Base-by-base conservation (phyloP, 768 basidiomycete genomes). In the Suillus tomentosus region DNA sequence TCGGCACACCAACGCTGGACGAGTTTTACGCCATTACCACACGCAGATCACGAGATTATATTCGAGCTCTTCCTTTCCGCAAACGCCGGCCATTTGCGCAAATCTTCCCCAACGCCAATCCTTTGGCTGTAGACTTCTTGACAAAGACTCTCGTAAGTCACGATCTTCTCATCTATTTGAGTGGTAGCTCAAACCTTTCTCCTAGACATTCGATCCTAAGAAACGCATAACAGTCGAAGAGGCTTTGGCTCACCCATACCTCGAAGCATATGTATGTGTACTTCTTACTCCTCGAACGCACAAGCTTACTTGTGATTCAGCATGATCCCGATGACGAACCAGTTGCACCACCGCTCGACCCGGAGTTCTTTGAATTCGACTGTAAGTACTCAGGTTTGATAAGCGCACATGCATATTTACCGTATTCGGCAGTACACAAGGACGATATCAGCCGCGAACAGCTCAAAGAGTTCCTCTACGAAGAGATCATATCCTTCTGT, bases 241-340 rank as follows among this genome's bases (percentile, higher is more conserved):
- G 64, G 95, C 95, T 7, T 81, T 99, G 40, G 89, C 90, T n/a
- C 96, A 98, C 71, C 95, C 96, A 7, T 96, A 96, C 72, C 84
- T 96, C 14, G 94, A 95, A 75, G 92, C 95, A 75, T 96, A 97
- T 73, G 91, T 92, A 71, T 53, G 89, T 68, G 22, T 62, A 55
- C 34, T 57, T 53, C 43, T 42, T 58, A 42, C 40, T 62, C 42
- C 31, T 54, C 62, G 42, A 43, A 61, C 17, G 10, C 27, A 27
- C n/a, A 56, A 48, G 36, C 67, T 69, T 13, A 72, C 53, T 11
- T 64, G 3, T 17, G 60, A 34, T 56, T 47, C 69, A 92, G 89
- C 95, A 96, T 72, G 95, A 97, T 73, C 94, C 96, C 2, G 94
- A 96, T 58, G 97, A 99, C 71, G 97, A 99, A 77, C 97, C 97